These are phyloP conservation scores for Yamagishiella unicocca DNA, from an alignment of 139 green algal species.

Conservation along the genomic window DNA sequence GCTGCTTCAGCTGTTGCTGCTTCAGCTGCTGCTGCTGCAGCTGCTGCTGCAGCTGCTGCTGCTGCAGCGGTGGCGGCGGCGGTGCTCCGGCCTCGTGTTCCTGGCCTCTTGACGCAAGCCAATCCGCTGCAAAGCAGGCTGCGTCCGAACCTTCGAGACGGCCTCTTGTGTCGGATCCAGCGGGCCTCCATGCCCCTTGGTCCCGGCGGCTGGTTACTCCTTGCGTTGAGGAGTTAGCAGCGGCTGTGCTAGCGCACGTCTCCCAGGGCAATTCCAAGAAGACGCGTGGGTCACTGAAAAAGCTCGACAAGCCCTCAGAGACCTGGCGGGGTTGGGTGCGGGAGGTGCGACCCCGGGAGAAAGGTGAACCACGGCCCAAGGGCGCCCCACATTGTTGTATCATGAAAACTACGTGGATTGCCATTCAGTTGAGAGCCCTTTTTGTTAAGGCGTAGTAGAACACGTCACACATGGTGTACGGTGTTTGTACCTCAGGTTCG, in stretches of 20 bases:
- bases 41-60: neutral
- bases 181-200: neutral
- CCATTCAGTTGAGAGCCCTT: neutral
- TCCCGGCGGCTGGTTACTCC: neutral
- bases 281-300: conserved; percentile 12
- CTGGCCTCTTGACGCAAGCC: neutral
- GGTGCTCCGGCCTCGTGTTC: neutral
- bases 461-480: neutral
- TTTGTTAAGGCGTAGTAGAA: neutral
- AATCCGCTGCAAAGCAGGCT: neutral
- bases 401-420: neutral
- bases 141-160: neutral
- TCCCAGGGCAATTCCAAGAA: conserved; percentile 14
- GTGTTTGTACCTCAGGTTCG: neutral
- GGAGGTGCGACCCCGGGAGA: too few relatives aligned
- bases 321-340: too few relatives aligned
- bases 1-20: neutral
- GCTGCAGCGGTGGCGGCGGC: neutral
- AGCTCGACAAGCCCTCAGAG: neutral
- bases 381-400: neutral
- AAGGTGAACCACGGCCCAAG: too few relatives aligned
- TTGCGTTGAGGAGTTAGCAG: too few relatives aligned
- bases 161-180: neutral
- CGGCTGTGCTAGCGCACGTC: neutral
- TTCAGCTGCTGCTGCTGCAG: neutral